These are phyloP conservation scores for Beauveria asiatica DNA, from an alignment of 2,329 filamentous ascomycete genomes.

Conservation along the genomic window DNA sequence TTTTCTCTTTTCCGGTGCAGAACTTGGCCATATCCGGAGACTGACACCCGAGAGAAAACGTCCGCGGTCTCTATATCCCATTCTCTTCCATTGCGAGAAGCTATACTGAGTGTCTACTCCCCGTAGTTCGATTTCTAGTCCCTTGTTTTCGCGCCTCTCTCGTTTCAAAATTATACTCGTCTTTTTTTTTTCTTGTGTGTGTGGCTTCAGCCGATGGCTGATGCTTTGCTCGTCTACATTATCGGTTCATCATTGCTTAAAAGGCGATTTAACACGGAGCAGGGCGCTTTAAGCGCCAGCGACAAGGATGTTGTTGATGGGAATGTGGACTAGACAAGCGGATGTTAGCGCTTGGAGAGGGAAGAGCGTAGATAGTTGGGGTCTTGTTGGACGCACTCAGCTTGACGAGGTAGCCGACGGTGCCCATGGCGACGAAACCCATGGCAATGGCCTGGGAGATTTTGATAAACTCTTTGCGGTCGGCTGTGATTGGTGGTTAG, in stretches of 20 bases:
- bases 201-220: too few relatives aligned
- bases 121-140: background rate
- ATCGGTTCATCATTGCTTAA: background rate
- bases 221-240: background rate
- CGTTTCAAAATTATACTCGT: background rate
- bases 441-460: constrained; percentile 54
- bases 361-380: background rate
- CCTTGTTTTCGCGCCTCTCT: background rate
- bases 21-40: background rate
- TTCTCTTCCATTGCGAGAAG: too few relatives aligned
- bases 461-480: constrained; percentile 35
- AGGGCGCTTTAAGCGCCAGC: constrained; percentile 47
- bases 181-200: background rate
- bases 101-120: too few relatives aligned
- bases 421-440: constrained; percentile 63
- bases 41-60: background rate
- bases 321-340: constrained; percentile 50
- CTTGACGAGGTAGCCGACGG: constrained; percentile 63
- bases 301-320: constrained; percentile 62
- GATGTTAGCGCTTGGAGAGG: background rate
- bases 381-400: constrained; percentile 41
- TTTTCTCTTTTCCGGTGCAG: background rate
- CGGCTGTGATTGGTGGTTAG: constrained; percentile 21
- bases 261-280: background rate
- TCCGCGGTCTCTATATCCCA: background rate